These are phyloP conservation scores for Metschnikowia similis DNA, from an alignment of 805 yeast genomes.

Conservation along the genomic window DNA sequence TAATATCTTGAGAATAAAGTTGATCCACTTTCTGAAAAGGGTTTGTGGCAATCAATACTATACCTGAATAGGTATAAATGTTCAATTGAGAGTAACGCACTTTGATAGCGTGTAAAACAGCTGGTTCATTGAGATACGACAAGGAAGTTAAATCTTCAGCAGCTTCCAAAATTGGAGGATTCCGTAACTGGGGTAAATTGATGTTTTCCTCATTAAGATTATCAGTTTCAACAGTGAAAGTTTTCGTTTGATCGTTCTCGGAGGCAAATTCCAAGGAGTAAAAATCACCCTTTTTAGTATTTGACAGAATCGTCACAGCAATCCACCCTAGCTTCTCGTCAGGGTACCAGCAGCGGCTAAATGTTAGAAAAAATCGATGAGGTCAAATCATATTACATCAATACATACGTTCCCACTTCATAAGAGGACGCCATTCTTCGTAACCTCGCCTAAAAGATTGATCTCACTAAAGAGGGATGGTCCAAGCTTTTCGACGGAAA, in stretches of 20 bases:
- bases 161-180: slow-evolving; percentile 88
- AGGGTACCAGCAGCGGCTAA: slow-evolving; percentile 71
- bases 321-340: slow-evolving; percentile 72
- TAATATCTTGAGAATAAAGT: slow-evolving; percentile 84
- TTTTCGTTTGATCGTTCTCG: slow-evolving; percentile 44
- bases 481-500: neutral
- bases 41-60: slow-evolving; percentile 91
- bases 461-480: neutral
- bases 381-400: neutral
- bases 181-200: slow-evolving; percentile 74
- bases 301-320: slow-evolving; percentile 55
- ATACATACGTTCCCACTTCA: slow-evolving; percentile 38
- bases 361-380: slow-evolving; percentile 3
- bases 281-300: slow-evolving; percentile 39
- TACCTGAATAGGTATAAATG: slow-evolving; percentile 95
- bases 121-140: slow-evolving; percentile 93
- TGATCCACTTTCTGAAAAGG: slow-evolving; percentile 93
- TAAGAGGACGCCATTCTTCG: slow-evolving; percentile 18
- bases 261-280: slow-evolving; percentile 48
- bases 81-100: slow-evolving; percentile 84
- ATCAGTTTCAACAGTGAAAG: slow-evolving; percentile 46
- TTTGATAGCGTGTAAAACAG: slow-evolving; percentile 89
- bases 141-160: slow-evolving; percentile 91
- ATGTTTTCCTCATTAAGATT: slow-evolving; percentile 48
- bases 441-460: neutral